Conservation (phyloP, 768 basidiomycete species). For the Amanita jacksonii region DNA sequence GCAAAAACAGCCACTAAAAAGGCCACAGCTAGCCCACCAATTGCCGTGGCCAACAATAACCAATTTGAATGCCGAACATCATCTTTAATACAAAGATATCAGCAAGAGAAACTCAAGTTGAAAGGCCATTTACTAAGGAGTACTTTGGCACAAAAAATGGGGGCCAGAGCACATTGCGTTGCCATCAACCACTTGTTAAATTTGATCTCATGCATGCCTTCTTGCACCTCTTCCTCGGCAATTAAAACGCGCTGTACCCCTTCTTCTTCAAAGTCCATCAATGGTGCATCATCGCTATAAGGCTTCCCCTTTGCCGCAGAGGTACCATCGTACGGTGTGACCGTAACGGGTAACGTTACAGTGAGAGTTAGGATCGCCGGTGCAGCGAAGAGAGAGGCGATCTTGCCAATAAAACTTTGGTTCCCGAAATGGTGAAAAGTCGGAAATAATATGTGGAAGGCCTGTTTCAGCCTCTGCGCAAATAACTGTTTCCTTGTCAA, state of each 20-base stretch:
- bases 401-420: slow-evolving; percentile 62
- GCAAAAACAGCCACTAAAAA: slow-evolving; percentile 51
- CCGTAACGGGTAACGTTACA: slow-evolving; percentile 84
- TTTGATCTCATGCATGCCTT: slow-evolving; percentile 53
- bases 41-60: slow-evolving; percentile 43
- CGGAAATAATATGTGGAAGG: slow-evolving; percentile 70
- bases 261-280: slow-evolving; percentile 66
- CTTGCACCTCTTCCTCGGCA: slow-evolving; percentile 65
- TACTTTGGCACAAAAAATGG: slow-evolving; percentile 64
- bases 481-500: slow-evolving; percentile 32
- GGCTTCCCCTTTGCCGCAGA: slow-evolving; percentile 31
- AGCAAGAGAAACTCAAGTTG: not conserved
- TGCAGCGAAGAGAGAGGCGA: slow-evolving; percentile 71
- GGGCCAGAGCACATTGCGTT: slow-evolving; percentile 74
- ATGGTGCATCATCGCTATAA: slow-evolving; percentile 30
- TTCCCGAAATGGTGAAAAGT: slow-evolving; percentile 64
- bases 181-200: slow-evolving; percentile 84
- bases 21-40: slow-evolving; percentile 46
- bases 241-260: slow-evolving; percentile 58
- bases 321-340: slow-evolving; percentile 39
- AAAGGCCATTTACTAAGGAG: slow-evolving; percentile 58
- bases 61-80: slow-evolving; percentile 34
- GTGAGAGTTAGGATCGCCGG: slow-evolving; percentile 85
- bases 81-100: slow-evolving; percentile 24
- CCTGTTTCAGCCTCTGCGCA: slow-evolving; percentile 26